Evolutionary conservation across 805 yeast genomes (phyloP), one percentile per base, ranked within the genome.

Genomic region (Debaryomyces tyrocola): DNA sequence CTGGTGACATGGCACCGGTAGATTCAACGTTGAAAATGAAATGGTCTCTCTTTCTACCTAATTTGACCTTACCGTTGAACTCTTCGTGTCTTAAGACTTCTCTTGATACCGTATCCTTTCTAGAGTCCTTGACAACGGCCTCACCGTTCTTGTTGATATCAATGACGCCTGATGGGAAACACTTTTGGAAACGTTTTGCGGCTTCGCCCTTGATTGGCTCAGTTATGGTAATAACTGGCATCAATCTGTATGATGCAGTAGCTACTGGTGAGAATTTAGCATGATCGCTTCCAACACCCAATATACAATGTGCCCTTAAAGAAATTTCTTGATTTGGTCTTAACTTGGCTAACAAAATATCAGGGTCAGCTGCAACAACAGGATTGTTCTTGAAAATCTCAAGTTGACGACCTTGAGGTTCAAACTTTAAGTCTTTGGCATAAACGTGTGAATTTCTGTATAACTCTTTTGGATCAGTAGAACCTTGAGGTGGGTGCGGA

Each of bases 181-280:
- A 92, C 58, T 81, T 79, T 66, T 87, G 90, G 69, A 94, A 89
- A 59, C 81, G 86, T 45, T 70, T 61, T 2, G 97, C 98, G 41
- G 80, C 79, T 7, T 77, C 82, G 5, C 97, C 97, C 0, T 69
- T 72, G 48, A 94, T 88, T 40, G 92, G 89, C 51, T 81, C 72
- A 35, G 73, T 64, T 44, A 94, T 90, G 52, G 86, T 83, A 56
- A 91, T 91, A 20, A 82, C 85, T 12, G 99, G 99, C 73, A 94
- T 69, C 61, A 94, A 76, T 69, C 99, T 80, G 71, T 94, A 94
- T 11, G 97, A 88, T 2, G 99, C 97, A 11, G 99, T 94, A 14
- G 96, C 81, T 9, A 94, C 99, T 4, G 99, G 99, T 6, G 97
- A 90, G 65, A 89, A 94, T 69, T 94, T 94, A 49, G 99, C 97